A percentile compares a stretch with the other conserved stretches of the same genome.
Conservation (phyloP, 2,329 filamentous ascomycete species). For the Fusarium secorum region DNA sequence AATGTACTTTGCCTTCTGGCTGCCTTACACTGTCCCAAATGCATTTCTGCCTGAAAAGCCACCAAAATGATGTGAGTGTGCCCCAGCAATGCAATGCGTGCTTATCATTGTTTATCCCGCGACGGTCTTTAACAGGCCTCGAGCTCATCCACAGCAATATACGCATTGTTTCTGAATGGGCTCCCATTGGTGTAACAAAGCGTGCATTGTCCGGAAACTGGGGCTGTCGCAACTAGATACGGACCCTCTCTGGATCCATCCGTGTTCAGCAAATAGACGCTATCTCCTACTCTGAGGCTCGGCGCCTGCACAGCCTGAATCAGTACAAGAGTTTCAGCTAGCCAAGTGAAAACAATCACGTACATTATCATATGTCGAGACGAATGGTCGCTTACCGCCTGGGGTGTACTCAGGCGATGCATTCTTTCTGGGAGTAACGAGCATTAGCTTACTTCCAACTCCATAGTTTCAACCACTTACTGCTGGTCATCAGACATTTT, state of each 20-base stretch:
- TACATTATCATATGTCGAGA: accelerated
- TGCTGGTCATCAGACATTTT: background rate
- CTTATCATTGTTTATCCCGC: background rate
- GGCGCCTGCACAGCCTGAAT: background rate
- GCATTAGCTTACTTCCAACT: background rate
- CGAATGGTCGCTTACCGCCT: background rate
- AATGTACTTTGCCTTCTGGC: background rate
- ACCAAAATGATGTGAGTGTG: background rate
- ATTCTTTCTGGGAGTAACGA: background rate
- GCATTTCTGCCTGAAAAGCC: background rate
- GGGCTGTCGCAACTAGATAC: background rate
- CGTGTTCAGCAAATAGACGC: background rate
- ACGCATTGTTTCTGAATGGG: background rate
- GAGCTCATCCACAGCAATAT: background rate
- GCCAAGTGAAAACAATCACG: background rate
- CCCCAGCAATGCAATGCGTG: background rate
- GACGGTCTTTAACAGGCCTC: background rate
- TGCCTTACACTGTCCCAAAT: background rate
- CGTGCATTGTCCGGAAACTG: background rate
- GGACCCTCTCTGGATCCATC: constrained; percentile 2
- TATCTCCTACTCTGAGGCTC: background rate
- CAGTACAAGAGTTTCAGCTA: background rate
- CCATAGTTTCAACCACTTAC: background rate
- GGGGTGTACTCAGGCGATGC: background rate
- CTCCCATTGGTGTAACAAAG: background rate